These are phyloP conservation scores for Spinellus fusiger DNA, from an alignment of 192 early-diverging fungal species.

Conservation along the genomic window DNA sequence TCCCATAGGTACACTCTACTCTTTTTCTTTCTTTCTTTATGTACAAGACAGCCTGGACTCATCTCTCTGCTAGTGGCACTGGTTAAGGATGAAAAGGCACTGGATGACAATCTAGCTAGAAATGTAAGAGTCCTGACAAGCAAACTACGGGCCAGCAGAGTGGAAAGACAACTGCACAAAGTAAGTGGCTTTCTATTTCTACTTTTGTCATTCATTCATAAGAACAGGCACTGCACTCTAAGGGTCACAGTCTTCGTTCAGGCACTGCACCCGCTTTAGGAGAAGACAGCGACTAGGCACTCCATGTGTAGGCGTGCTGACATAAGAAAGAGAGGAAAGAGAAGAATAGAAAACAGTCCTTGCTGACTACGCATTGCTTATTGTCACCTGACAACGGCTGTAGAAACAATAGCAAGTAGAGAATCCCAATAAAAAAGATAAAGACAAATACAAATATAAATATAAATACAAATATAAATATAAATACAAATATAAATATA, in stretches of 20 bases:
- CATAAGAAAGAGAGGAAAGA: no score
- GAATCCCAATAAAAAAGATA: neutral
- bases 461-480: no score
- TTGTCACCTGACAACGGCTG: no score
- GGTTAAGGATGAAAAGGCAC: conserved; percentile 1
- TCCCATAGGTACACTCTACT: conserved; percentile 27
- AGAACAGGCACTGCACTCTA: neutral
- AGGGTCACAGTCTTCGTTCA: no score
- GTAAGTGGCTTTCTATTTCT: neutral
- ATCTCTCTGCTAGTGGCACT: neutral
- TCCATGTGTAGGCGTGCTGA: no score
- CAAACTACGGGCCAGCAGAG: conserved; percentile 2
- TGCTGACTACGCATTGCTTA: no score
- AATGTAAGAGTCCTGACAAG: conserved; percentile 9
- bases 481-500: no score
- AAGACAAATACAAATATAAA: neutral
- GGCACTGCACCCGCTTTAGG: no score
- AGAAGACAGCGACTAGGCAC: no score
- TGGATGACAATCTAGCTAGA: conserved; percentile 5
- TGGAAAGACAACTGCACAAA: conserved; percentile 13
- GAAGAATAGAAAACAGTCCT: no score
- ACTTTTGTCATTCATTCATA: neutral
- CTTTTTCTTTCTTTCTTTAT: neutral
- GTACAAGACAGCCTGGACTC: no score
- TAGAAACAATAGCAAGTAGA: no score